Conservation (phyloP, 306 rosid genomes). For the Coriaria nepalensis region DNA sequence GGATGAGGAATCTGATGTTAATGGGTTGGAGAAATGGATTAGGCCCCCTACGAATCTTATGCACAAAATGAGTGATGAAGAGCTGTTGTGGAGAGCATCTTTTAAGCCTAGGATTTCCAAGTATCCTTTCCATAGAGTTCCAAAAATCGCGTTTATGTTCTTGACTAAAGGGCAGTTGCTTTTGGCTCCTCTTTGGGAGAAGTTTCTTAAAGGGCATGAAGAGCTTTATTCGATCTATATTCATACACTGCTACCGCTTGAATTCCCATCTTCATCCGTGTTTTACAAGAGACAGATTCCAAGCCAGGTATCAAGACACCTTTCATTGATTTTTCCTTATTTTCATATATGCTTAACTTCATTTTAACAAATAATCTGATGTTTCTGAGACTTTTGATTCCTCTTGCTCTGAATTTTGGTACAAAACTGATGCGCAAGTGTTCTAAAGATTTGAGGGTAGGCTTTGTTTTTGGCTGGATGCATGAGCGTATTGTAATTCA, state of each 20-base stretch:
- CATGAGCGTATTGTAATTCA: no score
- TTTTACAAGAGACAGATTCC: constrained; percentile 75
- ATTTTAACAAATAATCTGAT: background rate
- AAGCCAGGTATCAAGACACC: constrained; percentile 51
- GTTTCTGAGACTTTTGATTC: no score
- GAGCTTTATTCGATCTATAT: constrained; percentile 48
- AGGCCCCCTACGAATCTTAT: constrained; percentile 43
- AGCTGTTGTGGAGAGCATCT: constrained; percentile 77
- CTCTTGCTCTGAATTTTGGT: no score
- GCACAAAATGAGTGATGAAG: constrained; percentile 64
- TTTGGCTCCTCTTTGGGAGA: constrained; percentile 89
- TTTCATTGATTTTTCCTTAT: background rate
- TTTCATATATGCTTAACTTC: constrained; percentile 10
- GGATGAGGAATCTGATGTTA: constrained; percentile 20
- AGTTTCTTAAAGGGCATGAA: constrained; percentile 68
- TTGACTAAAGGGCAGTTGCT: constrained; percentile 91
- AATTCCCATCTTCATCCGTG: constrained; percentile 41
- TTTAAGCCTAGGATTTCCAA: constrained; percentile 39
- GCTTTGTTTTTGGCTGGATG: no score
- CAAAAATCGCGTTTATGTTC: constrained; percentile 90
- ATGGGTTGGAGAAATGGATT: constrained; percentile 50
- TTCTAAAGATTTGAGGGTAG: no score
- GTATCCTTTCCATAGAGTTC: constrained; percentile 72
- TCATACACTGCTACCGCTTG: constrained; percentile 74
- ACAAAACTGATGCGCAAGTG: no score